Conservation (phyloP, 495 filamentous ascomycete genomes). For the Letharia columbiana region DNA sequence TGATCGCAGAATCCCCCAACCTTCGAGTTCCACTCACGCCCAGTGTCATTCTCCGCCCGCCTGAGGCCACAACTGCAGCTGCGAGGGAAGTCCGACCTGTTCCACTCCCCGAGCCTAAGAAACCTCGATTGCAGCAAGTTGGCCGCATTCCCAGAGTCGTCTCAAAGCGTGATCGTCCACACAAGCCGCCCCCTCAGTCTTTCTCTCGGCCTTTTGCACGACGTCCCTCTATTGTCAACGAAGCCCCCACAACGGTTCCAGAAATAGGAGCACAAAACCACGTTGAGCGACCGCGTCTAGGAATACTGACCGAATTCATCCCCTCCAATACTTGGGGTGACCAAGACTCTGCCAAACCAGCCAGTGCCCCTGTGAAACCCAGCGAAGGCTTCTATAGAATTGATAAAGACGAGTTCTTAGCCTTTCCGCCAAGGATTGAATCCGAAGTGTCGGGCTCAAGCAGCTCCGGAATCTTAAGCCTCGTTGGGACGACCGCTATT, state of each 20-base stretch:
- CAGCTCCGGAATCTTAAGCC: constrained; percentile 53
- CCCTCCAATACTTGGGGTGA: constrained; percentile 25
- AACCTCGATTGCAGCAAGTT: constrained; percentile 59
- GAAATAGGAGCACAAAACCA: constrained; percentile 18
- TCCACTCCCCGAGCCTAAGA: constrained; percentile 27
- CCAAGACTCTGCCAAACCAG: constrained; percentile 33
- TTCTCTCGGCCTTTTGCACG: constrained; percentile 74
- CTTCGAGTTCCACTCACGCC: constrained; percentile 23
- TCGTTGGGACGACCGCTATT: constrained; percentile 50
- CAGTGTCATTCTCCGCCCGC: constrained; percentile 3
- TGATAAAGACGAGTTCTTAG: constrained; percentile 51
- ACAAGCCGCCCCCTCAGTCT: constrained; percentile 64
- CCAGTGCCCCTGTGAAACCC: constrained; percentile 31
- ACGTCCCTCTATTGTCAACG: constrained; percentile 27
- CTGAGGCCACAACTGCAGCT: constrained; percentile 18
- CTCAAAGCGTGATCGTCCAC: constrained; percentile 57
- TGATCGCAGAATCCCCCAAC: constrained; percentile 38
- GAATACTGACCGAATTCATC: constrained; percentile 23
- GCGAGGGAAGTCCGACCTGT: constrained; percentile 10
- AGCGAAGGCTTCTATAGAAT: constrained; percentile 27
- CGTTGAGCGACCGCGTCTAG: constrained; percentile 28
- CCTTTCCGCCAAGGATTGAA: constrained; percentile 61
- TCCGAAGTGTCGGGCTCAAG: constrained; percentile 57
- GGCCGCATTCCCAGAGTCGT: constrained; percentile 87
- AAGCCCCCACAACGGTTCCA: constrained; percentile 19